These are phyloP conservation scores for Vaccinium darrowii DNA, from an alignment of 148 eudicot species.

Conservation along the genomic window DNA sequence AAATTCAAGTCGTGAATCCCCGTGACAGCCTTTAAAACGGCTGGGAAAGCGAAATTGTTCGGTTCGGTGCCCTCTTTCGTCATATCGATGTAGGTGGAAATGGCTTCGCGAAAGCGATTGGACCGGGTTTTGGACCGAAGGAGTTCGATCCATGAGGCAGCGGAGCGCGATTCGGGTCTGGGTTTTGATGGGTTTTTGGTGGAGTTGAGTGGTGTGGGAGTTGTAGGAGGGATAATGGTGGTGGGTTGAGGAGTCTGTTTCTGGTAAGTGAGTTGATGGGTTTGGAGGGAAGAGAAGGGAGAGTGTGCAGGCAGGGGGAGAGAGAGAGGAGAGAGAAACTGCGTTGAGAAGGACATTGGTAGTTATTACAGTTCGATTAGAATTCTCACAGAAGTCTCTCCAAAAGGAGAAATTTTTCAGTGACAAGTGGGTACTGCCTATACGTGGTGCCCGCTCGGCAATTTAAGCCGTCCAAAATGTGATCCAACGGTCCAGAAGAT, in stretches of 20 bases:
- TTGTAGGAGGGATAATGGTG: constrained; percentile 1
- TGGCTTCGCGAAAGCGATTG: constrained; percentile 47
- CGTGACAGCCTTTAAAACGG: constrained; percentile 62
- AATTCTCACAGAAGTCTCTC: neutral
- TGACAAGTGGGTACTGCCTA: no score
- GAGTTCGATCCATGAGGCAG: constrained; percentile 54
- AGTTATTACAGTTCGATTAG: neutral
- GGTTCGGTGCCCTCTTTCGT: constrained; percentile 40
- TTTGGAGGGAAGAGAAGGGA: constrained; percentile 16
- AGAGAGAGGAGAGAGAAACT: constrained; percentile 14
- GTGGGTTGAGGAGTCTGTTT: constrained; percentile 11
- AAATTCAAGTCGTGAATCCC: constrained; percentile 46
- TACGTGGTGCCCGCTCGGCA: no score
- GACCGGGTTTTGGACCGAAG: constrained; percentile 66
- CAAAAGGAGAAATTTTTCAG: no score
- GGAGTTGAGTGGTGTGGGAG: constrained; percentile 12
- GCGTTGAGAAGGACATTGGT: constrained; percentile 16
- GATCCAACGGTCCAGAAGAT: no score
- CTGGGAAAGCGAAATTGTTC: constrained; percentile 65
- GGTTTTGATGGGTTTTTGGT: constrained; percentile 30
- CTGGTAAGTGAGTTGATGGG: constrained; percentile 6
- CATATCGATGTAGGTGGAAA: constrained; percentile 66
- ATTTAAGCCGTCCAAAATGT: no score
- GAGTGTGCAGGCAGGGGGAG: constrained; percentile 10
- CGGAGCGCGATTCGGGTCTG: constrained; percentile 32